These are phyloP conservation scores for Alternaria triticina DNA, from an alignment of 2,329 filamentous ascomycete species.

Conservation along the genomic window DNA sequence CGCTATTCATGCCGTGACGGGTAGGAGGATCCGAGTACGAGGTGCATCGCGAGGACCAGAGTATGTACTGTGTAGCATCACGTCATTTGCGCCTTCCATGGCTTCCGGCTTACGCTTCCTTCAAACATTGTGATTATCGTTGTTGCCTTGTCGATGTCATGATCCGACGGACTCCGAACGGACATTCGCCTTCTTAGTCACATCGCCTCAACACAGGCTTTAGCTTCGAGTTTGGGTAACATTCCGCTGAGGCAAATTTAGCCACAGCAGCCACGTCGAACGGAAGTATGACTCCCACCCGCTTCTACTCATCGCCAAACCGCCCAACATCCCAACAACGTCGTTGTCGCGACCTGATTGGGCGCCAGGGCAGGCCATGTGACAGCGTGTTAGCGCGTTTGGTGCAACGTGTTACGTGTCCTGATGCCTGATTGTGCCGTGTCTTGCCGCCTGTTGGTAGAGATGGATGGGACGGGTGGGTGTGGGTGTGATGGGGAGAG, in stretches of 20 bases:
- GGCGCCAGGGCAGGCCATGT: conserved; percentile 16
- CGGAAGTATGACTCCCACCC: neutral
- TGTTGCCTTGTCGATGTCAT: too few relatives aligned
- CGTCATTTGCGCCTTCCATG: neutral
- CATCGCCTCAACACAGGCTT: neutral
- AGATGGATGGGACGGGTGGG: neutral
- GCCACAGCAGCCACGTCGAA: neutral
- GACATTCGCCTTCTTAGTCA: conserved; percentile 9
- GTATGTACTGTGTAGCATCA: neutral
- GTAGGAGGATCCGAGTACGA: neutral
- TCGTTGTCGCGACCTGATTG: conserved; percentile 11
- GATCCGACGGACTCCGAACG: neutral
- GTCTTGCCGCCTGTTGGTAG: neutral
- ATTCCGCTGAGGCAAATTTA: neutral
- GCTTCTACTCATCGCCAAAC: neutral
- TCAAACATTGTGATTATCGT: neutral
- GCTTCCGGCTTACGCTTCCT: neutral
- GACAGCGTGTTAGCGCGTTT: conserved; percentile 25
- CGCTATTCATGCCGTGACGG: neutral
- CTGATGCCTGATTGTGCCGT: neutral
- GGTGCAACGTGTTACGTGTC: conserved; percentile 6
- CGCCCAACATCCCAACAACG: neutral
- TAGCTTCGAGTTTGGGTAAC: neutral
- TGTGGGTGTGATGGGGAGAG: neutral
- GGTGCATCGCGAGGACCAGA: neutral